Evolutionary conservation across 768 basidiomycete genomes (phyloP).

Genomic region (Scleroderma citrinum): DNA sequence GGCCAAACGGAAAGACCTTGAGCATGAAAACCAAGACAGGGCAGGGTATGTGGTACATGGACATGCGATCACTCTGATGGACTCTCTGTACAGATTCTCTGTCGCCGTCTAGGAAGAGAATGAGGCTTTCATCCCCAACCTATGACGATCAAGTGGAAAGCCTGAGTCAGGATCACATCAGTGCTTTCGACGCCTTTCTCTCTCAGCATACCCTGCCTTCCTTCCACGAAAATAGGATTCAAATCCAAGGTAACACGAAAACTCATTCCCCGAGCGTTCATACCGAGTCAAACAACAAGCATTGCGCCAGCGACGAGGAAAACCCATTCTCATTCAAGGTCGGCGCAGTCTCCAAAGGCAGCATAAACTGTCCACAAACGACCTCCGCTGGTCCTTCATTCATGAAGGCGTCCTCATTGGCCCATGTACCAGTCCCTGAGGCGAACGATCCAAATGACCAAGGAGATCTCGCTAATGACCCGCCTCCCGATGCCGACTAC

Average conservation of each 20-base stretch:
- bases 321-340: conserved; percentile 14
- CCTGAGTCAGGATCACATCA: conserved; percentile 50
- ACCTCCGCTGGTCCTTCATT: conserved; percentile 16
- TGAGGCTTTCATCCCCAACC: conserved; percentile 60
- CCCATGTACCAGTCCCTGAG: background rate
- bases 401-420: conserved; percentile 9
- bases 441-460: conserved; percentile 2
- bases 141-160: conserved; percentile 50
- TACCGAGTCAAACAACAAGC: background rate
- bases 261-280: background rate
- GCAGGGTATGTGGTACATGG: background rate
- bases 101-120: conserved; percentile 51
- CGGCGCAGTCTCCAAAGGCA: background rate
- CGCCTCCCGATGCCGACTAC: conserved; percentile 36
- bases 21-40: background rate
- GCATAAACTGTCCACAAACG: background rate
- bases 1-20: background rate
- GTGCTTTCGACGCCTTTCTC: conserved; percentile 45
- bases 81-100: conserved; percentile 6
- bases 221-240: background rate
- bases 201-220: conserved; percentile 28
- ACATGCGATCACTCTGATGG: background rate
- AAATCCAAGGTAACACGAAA: background rate
- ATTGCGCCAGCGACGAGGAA: conserved; percentile 8
- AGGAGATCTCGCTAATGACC: conserved; percentile 34